Evolutionary conservation across 805 yeast genomes (phyloP).

Genomic region (Kregervanrija fluxuum): DNA sequence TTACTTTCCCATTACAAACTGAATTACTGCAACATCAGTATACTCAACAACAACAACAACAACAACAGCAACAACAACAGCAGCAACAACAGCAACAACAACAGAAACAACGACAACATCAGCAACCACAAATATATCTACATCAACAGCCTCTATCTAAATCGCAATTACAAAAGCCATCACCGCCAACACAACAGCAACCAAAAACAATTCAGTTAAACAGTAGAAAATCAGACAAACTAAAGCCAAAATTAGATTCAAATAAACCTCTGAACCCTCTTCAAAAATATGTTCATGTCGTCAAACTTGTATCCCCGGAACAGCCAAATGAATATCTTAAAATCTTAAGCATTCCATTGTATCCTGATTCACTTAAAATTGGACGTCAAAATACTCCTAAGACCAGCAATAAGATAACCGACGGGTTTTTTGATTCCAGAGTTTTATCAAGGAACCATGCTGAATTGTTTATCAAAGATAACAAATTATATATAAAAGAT

Average conservation of each 20-base stretch:
- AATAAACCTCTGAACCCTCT: constrained; percentile 6
- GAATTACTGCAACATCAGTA: too few relatives aligned
- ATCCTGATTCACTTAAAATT: constrained; percentile 75
- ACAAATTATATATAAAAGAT: constrained; percentile 67
- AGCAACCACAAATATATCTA: not conserved
- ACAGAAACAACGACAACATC: not conserved
- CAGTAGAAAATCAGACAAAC: constrained; percentile 1
- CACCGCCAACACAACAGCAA: not conserved
- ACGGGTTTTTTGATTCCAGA: constrained; percentile 91
- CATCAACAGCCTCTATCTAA: not conserved
- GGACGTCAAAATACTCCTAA: constrained; percentile 83
- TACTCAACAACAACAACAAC: too few relatives aligned
- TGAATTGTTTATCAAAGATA: constrained; percentile 64
- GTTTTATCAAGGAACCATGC: constrained; percentile 94
- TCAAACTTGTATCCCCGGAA: constrained; percentile 72
- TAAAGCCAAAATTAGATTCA: constrained; percentile 8
- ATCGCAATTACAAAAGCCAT: not conserved
- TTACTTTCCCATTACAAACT: too few relatives aligned
- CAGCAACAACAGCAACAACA: not conserved
- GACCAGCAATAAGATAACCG: constrained; percentile 54
- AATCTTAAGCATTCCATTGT: constrained; percentile 67
- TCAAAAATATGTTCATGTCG: constrained; percentile 42
- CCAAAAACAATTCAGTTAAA: not conserved
- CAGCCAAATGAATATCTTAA: constrained; percentile 61
- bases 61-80: too few relatives aligned